Evolutionary conservation across 2,329 filamentous ascomycete species (phyloP), one percentile per base, ranked within the genome.

Genomic region (Penicillium oxalicum): DNA sequence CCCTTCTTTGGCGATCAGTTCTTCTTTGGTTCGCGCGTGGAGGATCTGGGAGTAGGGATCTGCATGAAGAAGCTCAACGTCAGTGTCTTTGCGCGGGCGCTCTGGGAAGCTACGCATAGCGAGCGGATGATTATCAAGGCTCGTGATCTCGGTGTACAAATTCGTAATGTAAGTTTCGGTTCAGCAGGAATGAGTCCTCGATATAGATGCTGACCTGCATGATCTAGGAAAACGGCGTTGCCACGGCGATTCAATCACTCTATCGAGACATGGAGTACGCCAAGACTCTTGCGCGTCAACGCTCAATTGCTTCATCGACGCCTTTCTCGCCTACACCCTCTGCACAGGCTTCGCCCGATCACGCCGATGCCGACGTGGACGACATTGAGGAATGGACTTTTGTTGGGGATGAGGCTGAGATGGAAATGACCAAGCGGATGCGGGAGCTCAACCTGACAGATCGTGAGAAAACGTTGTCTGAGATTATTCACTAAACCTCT

Each of bases 1-100:
- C 93, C 93, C 0, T 98, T 97, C 74, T 98, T 98, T 64, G 93
- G 93, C 4, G 93, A 98, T 61, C 93, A 98, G 65, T 96, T 87
- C 76, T 98, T 98, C 75, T 97, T 95, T 61, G 93, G 90, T 5
- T 81, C 78, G 28, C 80, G 93, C 4, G 87, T 97, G 1, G 90
- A 97, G 67, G 91, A 97, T 62, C 76, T 98, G 5, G 91, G 93
- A 0, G 93, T 97, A 2, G 93, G 93, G 0, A 84, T 95, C 18
- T 88, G 85, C 63, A 77, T 98, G 60, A 90, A 87, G 74, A 93
- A 88, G 69, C 82, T 95, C 74, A 94, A 93, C 24, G 85, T 88
- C n/a, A 86, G 82, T 56, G 80, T 85, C 34, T 91, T 98, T 59
- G 87, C 88, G 12, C 79, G 88, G 49, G 90, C 91, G 0, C 72